Conservation (phyloP, 75 land plant species). For the Picea glauca region DNA sequence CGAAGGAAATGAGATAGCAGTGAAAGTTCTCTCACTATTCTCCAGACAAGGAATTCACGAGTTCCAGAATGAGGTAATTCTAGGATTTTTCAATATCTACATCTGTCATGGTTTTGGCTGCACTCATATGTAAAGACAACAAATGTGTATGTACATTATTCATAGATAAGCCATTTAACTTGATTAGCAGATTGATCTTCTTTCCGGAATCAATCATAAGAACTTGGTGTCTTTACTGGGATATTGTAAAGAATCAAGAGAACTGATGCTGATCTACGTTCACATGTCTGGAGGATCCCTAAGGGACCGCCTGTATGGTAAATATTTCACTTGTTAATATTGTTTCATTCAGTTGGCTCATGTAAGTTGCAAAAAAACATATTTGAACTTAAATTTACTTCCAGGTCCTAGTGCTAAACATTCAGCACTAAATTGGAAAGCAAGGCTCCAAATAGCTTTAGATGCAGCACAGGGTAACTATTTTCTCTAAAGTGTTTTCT, state of each 20-base stretch:
- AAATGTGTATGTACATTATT: not conserved
- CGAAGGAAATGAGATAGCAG: not conserved
- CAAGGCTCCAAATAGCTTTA: not conserved
- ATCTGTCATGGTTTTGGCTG: not conserved
- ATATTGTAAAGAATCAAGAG: conserved; percentile 17
- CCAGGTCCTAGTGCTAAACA: not conserved
- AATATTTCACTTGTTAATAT: too few species aligned
- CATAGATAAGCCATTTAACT: not conserved
- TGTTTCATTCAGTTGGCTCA: too few species aligned
- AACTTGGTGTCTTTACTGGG: conserved; percentile 27
- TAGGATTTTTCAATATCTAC: too few species aligned
- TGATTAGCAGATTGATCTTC: conserved; percentile 18
- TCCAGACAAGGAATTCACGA: not conserved
- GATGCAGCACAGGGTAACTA: not conserved
- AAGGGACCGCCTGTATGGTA: not conserved
- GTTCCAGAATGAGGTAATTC: not conserved
- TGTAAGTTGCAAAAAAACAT: too few species aligned
- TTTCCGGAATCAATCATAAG: conserved; percentile 28
- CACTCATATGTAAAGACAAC: not conserved
- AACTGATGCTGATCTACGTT: not conserved
- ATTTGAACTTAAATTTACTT: not conserved
- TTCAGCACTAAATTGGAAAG: not conserved
- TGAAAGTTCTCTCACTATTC: not conserved
- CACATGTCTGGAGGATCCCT: conserved; percentile 2
- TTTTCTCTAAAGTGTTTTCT: not conserved